Evolutionary conservation across 805 yeast genomes (phyloP).

Genomic region (Metschnikowia kofuensis): DNA sequence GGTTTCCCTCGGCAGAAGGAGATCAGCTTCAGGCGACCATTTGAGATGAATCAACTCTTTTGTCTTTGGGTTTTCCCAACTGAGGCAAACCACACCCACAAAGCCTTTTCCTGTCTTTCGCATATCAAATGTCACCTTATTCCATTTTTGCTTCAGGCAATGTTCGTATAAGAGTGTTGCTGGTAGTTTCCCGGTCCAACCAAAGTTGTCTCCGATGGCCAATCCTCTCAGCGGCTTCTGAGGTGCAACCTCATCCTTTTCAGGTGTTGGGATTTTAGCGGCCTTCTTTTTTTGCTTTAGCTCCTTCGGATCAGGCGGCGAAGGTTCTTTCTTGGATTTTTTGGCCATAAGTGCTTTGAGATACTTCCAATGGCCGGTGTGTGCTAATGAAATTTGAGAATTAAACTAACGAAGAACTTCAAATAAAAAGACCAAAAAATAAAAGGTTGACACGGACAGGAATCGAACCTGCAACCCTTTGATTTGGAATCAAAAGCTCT

Average conservation of each 20-base stretch:
- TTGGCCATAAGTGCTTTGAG: no score
- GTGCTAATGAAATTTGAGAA: not conserved
- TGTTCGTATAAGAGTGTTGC: constrained; percentile 81
- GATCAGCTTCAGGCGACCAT: constrained; percentile 50
- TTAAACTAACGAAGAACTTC: not conserved
- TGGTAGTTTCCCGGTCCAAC: constrained; percentile 96
- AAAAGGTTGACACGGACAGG: constrained; percentile 22
- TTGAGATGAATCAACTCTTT: constrained; percentile 58
- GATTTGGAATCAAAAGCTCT: constrained; percentile 25
- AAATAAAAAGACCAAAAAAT: not conserved
- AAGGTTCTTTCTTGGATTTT: constrained; percentile 6
- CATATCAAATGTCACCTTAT: constrained; percentile 77
- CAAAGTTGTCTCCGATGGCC: constrained; percentile 54
- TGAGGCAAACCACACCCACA: constrained; percentile 60
- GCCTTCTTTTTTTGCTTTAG: constrained; percentile 5
- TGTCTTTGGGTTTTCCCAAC: constrained; percentile 80
- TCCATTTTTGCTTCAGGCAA: constrained; percentile 89
- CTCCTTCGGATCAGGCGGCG: constrained; percentile 5
- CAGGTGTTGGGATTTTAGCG: constrained; percentile 2
- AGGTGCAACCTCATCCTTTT: constrained; percentile 5
- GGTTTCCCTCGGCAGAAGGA: constrained; percentile 67
- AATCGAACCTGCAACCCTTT: constrained; percentile 25
- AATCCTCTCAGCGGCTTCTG: constrained; percentile 39
- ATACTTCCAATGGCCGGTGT: no score
- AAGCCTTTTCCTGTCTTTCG: constrained; percentile 47